Evolutionary conservation across 2,329 filamentous ascomycete species (phyloP).

Genomic region (Xylaria sp.): DNA sequence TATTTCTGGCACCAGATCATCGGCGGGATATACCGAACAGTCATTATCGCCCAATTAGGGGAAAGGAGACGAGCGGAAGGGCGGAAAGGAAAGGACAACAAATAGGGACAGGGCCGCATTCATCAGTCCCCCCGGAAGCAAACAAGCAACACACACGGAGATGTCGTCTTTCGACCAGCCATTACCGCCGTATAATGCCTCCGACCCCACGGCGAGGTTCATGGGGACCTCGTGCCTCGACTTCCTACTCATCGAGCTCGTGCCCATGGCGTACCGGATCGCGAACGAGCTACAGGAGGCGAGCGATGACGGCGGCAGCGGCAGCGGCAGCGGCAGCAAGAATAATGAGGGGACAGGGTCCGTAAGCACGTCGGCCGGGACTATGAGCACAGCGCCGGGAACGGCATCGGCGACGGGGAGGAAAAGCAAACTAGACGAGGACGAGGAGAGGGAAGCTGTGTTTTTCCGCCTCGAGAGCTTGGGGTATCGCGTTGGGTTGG

Average conservation of each 20-base stretch:
- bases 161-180: conserved; percentile 75
- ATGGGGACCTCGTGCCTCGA: conserved; percentile 89
- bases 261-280: conserved; percentile 91
- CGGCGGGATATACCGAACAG: neutral
- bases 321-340: conserved; percentile 34
- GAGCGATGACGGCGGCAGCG: conserved; percentile 19
- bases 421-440: conserved; percentile 69
- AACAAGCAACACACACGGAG: conserved; percentile 10
- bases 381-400: conserved; percentile 24
- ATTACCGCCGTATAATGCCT: conserved; percentile 74
- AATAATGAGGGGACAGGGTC: conserved; percentile 37
- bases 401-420: conserved; percentile 32
- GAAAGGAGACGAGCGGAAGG: neutral
- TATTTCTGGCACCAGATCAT: neutral
- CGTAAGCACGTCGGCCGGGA: conserved; percentile 33
- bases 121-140: neutral
- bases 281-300: conserved; percentile 75
- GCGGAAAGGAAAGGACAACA: neutral
- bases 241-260: conserved; percentile 94
- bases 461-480: conserved; percentile 85
- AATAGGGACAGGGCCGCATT: neutral
- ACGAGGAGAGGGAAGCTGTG: conserved; percentile 85
- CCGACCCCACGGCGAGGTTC: conserved; percentile 80
- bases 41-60: neutral
- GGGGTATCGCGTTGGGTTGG: conserved; percentile 92